Conservation (phyloP, 1,139 yeast species). For the Protomyces pachydermus region DNA sequence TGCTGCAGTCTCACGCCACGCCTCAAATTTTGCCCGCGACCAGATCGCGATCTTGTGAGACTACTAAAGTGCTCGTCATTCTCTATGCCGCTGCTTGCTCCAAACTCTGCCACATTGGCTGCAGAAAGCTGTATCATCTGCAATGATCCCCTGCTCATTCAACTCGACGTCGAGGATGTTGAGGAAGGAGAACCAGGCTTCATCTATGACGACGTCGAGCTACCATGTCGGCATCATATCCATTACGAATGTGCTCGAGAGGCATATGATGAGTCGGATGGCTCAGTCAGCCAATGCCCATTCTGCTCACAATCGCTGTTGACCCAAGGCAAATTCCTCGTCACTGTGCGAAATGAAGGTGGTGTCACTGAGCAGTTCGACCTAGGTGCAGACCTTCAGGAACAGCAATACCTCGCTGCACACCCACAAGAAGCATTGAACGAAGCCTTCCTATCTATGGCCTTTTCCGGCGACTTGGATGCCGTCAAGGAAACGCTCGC, state of each 20-base stretch:
- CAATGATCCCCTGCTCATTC: constrained; percentile 13
- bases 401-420: constrained; percentile 29
- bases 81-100: not conserved
- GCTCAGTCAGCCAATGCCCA: constrained; percentile 32
- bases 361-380: constrained; percentile 33
- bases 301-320: constrained; percentile 29
- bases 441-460: constrained; percentile 32
- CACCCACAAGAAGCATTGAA: constrained; percentile 30
- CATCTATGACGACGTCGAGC: constrained; percentile 31
- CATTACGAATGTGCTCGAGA: constrained; percentile 34
- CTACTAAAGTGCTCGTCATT: not conserved
- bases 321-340: constrained; percentile 29
- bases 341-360: constrained; percentile 33
- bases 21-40: no score
- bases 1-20: no score
- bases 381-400: constrained; percentile 30
- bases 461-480: constrained; percentile 33
- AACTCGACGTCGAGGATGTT: constrained; percentile 9
- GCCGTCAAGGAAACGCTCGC: constrained; percentile 30
- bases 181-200: not conserved
- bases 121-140: constrained; percentile 22
- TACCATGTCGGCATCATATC: constrained; percentile 32
- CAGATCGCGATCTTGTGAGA: no score
- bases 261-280: constrained; percentile 25
- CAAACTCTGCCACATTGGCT: not conserved